These are phyloP conservation scores for Bipolaris bicolor DNA, from an alignment of 2,329 filamentous ascomycete genomes.

Conservation along the genomic window DNA sequence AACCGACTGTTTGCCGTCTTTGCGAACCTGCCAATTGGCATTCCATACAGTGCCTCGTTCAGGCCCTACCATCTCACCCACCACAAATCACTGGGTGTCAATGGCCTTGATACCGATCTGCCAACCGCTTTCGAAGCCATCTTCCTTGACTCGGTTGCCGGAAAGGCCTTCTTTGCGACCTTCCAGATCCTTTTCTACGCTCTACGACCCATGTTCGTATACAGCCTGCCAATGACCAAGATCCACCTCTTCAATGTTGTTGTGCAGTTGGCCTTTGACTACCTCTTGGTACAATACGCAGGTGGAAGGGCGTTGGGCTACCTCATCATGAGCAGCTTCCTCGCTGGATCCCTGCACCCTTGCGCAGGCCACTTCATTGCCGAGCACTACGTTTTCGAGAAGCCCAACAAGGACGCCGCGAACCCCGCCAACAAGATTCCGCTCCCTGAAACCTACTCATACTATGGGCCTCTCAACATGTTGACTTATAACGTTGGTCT, in stretches of 20 bases:
- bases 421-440: slow-evolving; percentile 58
- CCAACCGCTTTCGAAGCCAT: slow-evolving; percentile 90
- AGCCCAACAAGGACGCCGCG: slow-evolving; percentile 59
- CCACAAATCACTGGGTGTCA: slow-evolving; percentile 97
- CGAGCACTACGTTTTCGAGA: slow-evolving; percentile 72
- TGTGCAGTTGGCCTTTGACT: slow-evolving; percentile 80
- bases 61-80: slow-evolving; percentile 98
- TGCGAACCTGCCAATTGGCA: slow-evolving; percentile 92
- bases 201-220: slow-evolving; percentile 91
- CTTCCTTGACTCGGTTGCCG: slow-evolving; percentile 91
- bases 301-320: slow-evolving; percentile 75
- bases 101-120: slow-evolving; percentile 94
- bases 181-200: slow-evolving; percentile 99
- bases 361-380: slow-evolving; percentile 98
- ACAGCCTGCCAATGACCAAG: slow-evolving; percentile 83
- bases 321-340: slow-evolving; percentile 86
- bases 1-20: slow-evolving; percentile 90
- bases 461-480: slow-evolving; percentile 91
- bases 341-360: slow-evolving; percentile 91
- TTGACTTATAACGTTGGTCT: slow-evolving; percentile 96
- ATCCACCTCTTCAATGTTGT: slow-evolving; percentile 83
- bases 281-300: slow-evolving; percentile 65
- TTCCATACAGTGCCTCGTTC: slow-evolving; percentile 96
- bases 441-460: slow-evolving; percentile 93
- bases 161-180: slow-evolving; percentile 98